Evolutionary conservation across 805 yeast species (phyloP).

Genomic region (Saturnispora ahearnii): DNA sequence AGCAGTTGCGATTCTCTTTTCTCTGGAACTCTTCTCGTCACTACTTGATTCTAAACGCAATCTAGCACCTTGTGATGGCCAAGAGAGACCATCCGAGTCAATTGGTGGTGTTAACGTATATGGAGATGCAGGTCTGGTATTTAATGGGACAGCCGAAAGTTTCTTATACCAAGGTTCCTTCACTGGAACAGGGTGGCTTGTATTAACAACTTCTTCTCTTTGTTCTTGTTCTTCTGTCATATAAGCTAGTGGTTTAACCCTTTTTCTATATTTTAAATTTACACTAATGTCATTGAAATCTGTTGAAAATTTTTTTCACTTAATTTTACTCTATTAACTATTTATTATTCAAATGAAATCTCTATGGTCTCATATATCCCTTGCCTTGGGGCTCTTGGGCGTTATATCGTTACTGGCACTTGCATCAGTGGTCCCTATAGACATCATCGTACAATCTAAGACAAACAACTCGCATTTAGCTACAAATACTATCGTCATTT

Average conservation of each 20-base stretch:
- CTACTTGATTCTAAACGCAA: conserved; percentile 58
- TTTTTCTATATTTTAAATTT: background rate
- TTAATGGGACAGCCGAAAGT: conserved; percentile 46
- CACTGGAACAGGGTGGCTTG: conserved; percentile 14
- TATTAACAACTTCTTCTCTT: background rate
- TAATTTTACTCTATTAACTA: no score
- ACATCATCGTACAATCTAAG: conserved; percentile 56
- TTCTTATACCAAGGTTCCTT: conserved; percentile 30
- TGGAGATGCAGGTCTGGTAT: conserved; percentile 74
- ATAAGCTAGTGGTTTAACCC: background rate
- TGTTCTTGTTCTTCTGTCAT: background rate
- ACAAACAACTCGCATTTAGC: conserved; percentile 47
- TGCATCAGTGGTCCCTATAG: conserved; percentile 67
- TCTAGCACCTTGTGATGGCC: conserved; percentile 89
- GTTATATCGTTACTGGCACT: conserved; percentile 43
- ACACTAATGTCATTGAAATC: no score
- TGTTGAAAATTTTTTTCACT: no score
- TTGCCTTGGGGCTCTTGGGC: background rate
- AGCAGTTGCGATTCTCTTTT: conserved; percentile 73
- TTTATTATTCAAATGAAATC: background rate
- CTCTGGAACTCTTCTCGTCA: conserved; percentile 59
- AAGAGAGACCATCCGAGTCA: conserved; percentile 83
- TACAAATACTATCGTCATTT: conserved; percentile 72
- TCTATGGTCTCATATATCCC: background rate
- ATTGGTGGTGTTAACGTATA: conserved; percentile 78